These are phyloP conservation scores for Leucocoprinus birnbaumii DNA, from an alignment of 768 basidiomycete species.

Conservation along the genomic window DNA sequence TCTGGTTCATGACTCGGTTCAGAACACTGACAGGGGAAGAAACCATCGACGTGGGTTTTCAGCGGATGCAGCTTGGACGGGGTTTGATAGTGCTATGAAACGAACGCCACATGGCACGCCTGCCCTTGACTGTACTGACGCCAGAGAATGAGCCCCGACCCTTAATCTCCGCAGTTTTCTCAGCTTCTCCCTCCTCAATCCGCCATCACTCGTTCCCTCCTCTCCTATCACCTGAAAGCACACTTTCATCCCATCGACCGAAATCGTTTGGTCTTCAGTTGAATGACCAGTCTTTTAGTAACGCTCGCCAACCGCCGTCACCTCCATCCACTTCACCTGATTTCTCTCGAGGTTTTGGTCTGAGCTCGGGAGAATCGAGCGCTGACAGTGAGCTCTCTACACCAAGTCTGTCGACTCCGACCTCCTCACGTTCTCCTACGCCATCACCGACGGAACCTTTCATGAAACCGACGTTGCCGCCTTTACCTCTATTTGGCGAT, in stretches of 20 bases:
- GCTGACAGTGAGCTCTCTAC: conserved; percentile 39
- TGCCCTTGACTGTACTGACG: conserved; percentile 10
- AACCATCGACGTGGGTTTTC: conserved; percentile 57
- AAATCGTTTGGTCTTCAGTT: conserved; percentile 2
- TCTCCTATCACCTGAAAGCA: conserved; percentile 13
- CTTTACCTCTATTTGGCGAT: not conserved
- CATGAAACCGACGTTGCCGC: conserved; percentile 16
- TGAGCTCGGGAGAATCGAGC: conserved; percentile 15
- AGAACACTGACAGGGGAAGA: conserved; percentile 29
- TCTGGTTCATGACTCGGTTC: conserved; percentile 20
- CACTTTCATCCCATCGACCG: conserved; percentile 1
- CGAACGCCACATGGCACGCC: conserved; percentile 52
- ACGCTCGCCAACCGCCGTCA: not conserved
- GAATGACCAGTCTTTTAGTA: not conserved
- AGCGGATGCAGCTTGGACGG: conserved; percentile 39
- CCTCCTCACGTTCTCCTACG: conserved; percentile 39
- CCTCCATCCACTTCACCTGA: conserved; percentile 14
- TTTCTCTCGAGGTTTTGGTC: not conserved
- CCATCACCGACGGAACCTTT: conserved; percentile 38
- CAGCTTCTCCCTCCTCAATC: conserved; percentile 20
- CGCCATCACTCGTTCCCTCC: conserved; percentile 38
- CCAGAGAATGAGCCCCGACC: conserved; percentile 1
- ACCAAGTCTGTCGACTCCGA: conserved; percentile 41
- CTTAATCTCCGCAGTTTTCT: conserved; percentile 15
- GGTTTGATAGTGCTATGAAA: conserved; percentile 26